Evolutionary conservation across 495 filamentous ascomycete genomes (phyloP).

Genomic region (Cryomyces minteri): DNA sequence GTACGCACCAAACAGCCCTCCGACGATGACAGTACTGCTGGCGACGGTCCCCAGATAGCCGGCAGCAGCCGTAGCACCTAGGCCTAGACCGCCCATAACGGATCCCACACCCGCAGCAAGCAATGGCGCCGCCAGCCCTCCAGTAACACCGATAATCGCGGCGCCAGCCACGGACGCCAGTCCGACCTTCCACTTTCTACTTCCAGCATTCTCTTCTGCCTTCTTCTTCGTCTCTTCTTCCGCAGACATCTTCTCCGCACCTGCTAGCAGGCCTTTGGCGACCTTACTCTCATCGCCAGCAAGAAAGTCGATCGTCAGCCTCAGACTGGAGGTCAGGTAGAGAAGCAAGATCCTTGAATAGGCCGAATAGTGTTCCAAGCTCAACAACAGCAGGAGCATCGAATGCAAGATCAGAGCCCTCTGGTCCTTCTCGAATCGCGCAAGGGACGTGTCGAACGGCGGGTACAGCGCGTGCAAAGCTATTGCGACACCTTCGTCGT

Average conservation of each 20-base stretch:
- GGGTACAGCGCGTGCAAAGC: conserved; percentile 16
- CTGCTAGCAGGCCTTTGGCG: conserved; percentile 52
- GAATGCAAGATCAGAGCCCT: conserved; percentile 18
- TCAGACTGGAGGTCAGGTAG: conserved; percentile 15
- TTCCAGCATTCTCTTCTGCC: conserved; percentile 42
- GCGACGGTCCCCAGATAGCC: conserved; percentile 64
- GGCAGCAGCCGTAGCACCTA: conserved; percentile 63
- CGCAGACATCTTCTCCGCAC: conserved; percentile 48
- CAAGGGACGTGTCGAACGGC: conserved; percentile 12
- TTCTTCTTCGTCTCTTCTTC: conserved; percentile 50
- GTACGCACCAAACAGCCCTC: conserved; percentile 76
- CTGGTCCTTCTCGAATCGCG: conserved; percentile 13
- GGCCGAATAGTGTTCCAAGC: conserved; percentile 20
- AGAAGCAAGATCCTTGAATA: conserved; percentile 22
- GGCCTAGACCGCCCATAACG: conserved; percentile 61
- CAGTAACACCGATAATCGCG: conserved; percentile 63
- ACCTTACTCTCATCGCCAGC: conserved; percentile 25
- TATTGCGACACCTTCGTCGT: conserved; percentile 9
- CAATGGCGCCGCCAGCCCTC: conserved; percentile 64
- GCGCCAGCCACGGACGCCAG: conserved; percentile 64
- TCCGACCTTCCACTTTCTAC: conserved; percentile 64
- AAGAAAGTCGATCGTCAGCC: conserved; percentile 12
- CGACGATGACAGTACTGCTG: conserved; percentile 57
- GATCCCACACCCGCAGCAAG: conserved; percentile 68
- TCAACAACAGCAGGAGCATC: conserved; percentile 18